Base-by-base conservation (phyloP, 2,329 filamentous ascomycete species). In the Dothideomycetes sp. region DNA sequence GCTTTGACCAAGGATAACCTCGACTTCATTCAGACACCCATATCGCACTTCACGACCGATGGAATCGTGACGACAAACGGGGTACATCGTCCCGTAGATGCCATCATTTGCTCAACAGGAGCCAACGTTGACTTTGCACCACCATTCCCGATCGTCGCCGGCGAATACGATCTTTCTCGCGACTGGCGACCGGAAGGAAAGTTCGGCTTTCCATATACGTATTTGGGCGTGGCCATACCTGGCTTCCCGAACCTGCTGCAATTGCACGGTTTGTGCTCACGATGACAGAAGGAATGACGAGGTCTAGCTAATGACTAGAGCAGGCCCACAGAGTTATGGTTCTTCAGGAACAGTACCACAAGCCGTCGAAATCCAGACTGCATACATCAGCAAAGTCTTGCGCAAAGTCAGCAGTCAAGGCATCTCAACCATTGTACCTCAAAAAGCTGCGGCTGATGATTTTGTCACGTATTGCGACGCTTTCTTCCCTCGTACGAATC, bases 231-330 rank as follows among this genome's bases (percentile, higher is more conserved):
- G 1, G 72, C 74, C 0, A 73, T 76, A 0, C 78, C 80, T 0
- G 73, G 71, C 0, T 83, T 83, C 46, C 80, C 80, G 0, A 85
- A 84, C 47, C 61, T 84, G 0, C 64, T 82, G 19, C 80, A 79
- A 53, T 52, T 83, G 5, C 70, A 73, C 19, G 80, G 80, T 0
- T 10, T 8, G 55, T 56, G 5, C 55, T 56, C 42, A 50, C 50
- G 3, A 24, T 17, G 9, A 9, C 9, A 7, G 7, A 24, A 7
- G n/a, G 4, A 19, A 12, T 15, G 7, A 19, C 1, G 16, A 17
- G 4, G 20, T 11, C 18, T 10, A 24, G 15, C 38, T 41, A 10
- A 41, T 4, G 5, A 10, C 25, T 12, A 7, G 5, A 16, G 8
- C 36, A 22, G 50, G 53, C 1, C 78, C 79, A 0, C 68, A 79